A percentile compares a stretch with the other conserved stretches of the same genome.
Evolutionary conservation across 1,139 yeast genomes (phyloP).

Genomic region (Zygoascus meyerae): DNA sequence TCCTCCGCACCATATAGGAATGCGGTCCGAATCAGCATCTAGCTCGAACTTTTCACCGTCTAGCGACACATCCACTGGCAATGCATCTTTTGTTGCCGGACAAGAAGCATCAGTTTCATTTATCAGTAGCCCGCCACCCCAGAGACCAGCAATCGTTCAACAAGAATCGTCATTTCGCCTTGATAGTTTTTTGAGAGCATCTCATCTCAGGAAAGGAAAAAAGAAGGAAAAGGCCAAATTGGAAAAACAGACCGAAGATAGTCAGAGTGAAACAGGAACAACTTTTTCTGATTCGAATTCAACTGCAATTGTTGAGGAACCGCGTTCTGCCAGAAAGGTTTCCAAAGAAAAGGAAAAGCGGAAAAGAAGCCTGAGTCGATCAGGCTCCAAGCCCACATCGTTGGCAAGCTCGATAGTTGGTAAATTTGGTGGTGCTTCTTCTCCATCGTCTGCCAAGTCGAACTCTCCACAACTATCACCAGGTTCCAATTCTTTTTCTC

Average conservation of each 20-base stretch:
- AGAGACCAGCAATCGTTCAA: constrained; percentile 1
- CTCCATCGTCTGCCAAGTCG: constrained; percentile 4
- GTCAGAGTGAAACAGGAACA: neutral
- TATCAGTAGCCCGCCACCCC: neutral
- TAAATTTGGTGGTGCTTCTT: constrained; percentile 6
- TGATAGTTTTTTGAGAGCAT: constrained; percentile 30
- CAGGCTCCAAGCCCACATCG: constrained; percentile 1
- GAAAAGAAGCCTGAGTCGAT: constrained; percentile 8
- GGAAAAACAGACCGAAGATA: neutral
- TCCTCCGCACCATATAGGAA: neutral
- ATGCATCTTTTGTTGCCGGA: neutral
- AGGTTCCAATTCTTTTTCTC: neutral
- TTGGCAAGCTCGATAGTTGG: constrained; percentile 1
- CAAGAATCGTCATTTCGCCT: constrained; percentile 30
- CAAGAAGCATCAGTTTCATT: neutral
- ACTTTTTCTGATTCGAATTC: neutral
- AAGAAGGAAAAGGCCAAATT: constrained; percentile 17
- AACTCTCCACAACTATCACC: constrained; percentile 1
- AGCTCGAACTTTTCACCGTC: too few species aligned
- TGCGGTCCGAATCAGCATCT: too few species aligned
- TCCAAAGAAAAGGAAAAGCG: constrained; percentile 11
- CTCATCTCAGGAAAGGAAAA: constrained; percentile 26
- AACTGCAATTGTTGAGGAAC: constrained; percentile 9
- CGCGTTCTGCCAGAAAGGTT: constrained; percentile 14
- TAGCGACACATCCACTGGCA: neutral